Evolutionary conservation across 306 rosid species (phyloP), one percentile per base, ranked within the genome.

Genomic region (Cicer arietinum): DNA sequence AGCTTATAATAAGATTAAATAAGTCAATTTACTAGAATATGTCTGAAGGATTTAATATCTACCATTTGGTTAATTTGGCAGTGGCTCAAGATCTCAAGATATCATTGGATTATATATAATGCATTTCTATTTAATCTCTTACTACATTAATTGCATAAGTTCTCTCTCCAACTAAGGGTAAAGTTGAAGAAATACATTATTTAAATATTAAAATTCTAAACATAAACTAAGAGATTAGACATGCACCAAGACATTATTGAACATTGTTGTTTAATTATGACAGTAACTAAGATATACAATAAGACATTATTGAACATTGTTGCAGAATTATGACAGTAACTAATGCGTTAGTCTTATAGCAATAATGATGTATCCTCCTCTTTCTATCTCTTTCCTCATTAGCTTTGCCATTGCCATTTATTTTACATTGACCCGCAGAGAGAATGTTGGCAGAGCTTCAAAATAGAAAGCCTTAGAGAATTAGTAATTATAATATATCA

Each of bases 311-410:
- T 12, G 9, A 11, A 54, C 6, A 54, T 18, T 54, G 61, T 18
- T 18, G 37, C 7, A 17, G 18, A 54, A 54, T 54, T 30, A 54
- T 54, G 37, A 18, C 61, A 54, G 37, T 54, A 54, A 54, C 61
- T 54, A 54, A 35, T 73, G 68, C 25, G 40, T 39, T n/a, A 62
- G 47, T 40, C 68, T 62, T 62, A 8, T 17, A n/a, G 48, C 68
- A 62, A 61, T 48, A 70, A 39, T 16, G 16, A 70, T 42, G 37
- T 54, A 60, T 37, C 13, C 39, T 51, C 12, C 6, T 37, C 7
- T 10, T 11, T 12, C 5, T 57, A 20, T 40, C 6, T 52, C 58
- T 51, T 51, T 51, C 54, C 6, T 50, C 14, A 6, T 30, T 20
- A 1, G 3, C 44, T 52, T 43, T 60, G 52, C 65, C 42, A 57